Evolutionary conservation across 2,329 filamentous ascomycete genomes (phyloP), one percentile per base, ranked within the genome.

Genomic region (Colletotrichum nymphaeae): DNA sequence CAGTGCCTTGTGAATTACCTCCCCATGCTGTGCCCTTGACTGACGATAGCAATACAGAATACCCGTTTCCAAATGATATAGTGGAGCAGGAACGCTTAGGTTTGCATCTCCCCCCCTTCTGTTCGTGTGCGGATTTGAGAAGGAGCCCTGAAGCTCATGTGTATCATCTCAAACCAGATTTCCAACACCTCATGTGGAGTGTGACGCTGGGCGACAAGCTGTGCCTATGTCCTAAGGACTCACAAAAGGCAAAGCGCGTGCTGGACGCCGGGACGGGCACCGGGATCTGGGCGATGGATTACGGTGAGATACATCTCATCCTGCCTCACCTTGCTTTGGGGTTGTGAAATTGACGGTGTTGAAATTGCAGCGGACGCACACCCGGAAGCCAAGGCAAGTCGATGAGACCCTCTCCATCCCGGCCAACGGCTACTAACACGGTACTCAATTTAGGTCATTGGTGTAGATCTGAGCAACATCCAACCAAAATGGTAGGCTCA

Each of bases 151-250:
- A 28, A 14, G 1, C 16, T 4, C 4, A 19, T 19, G 26, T 72
- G 57, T 60, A 24, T 26, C 19, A 16, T 12, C n/a, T 22, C 4
- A 4, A 16, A 30, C 19, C 75, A 79, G 81, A 84, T 64, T 72
- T 84, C 0, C 82, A 84, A 74, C 82, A 84, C 60, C 79, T 83
- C 37, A 72, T 84, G 0, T 82, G 80, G 59, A 55, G 71, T 0
- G 72, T 84, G 14, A 84, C 81, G 0, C 76, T 82, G 12, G 77
- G 78, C 1, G 78, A 78, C 7, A 80, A 80, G 55, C 76, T 83
- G 0, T 80, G 75, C 49, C 28, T 79, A 0, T 77, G 76, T 5
- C 83, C 83, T 0, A 69, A 75, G 19, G 71, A 42, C 6, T 26
- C 53, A 19, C 74, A 74, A 49, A 74, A 55, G 11, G 76, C 77